Evolutionary conservation across 306 rosid species (phyloP).

Genomic region (Gynostemma pentaphyllum): DNA sequence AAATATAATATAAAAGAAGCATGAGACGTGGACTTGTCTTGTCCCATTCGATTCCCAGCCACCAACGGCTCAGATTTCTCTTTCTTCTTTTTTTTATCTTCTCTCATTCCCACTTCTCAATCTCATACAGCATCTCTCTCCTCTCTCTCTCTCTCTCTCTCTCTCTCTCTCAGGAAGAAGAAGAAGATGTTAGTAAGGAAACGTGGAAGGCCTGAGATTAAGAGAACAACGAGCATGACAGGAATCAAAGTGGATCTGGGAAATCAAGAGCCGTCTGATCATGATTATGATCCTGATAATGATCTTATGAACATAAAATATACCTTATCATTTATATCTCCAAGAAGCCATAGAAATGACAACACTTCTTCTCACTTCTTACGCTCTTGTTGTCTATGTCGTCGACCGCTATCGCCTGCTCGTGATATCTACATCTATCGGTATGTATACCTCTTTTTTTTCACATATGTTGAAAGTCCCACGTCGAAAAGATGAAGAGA

Average conservation of each 20-base stretch:
- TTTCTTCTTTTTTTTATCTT: constrained; percentile 22
- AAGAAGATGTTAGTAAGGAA: constrained; percentile 54
- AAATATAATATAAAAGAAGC: neutral
- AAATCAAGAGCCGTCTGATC: constrained; percentile 15
- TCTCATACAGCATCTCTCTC: constrained; percentile 16
- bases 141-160: neutral
- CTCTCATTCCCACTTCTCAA: constrained; percentile 36
- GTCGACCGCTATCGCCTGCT: constrained; percentile 40
- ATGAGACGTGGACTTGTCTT: neutral
- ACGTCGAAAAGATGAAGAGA: too few relatives aligned
- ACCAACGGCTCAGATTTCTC: constrained; percentile 15
- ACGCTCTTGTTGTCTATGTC: constrained; percentile 58
- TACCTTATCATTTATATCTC: constrained; percentile 16
- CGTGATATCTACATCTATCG: constrained; percentile 86
- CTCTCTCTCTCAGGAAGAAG: neutral
- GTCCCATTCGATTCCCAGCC: neutral
- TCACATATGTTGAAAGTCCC: too few relatives aligned
- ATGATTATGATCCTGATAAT: neutral
- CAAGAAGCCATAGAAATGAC: constrained; percentile 19
- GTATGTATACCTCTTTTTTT: constrained; percentile 29
- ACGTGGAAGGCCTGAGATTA: constrained; percentile 40
- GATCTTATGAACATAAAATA: neutral
- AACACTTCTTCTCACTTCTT: constrained; percentile 49
- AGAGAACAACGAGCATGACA: constrained; percentile 61
- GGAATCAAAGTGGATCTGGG: constrained; percentile 39